These are phyloP conservation scores for Teratosphaeriaceae sp. DNA, from an alignment of 2,329 filamentous ascomycete species.

Conservation along the genomic window DNA sequence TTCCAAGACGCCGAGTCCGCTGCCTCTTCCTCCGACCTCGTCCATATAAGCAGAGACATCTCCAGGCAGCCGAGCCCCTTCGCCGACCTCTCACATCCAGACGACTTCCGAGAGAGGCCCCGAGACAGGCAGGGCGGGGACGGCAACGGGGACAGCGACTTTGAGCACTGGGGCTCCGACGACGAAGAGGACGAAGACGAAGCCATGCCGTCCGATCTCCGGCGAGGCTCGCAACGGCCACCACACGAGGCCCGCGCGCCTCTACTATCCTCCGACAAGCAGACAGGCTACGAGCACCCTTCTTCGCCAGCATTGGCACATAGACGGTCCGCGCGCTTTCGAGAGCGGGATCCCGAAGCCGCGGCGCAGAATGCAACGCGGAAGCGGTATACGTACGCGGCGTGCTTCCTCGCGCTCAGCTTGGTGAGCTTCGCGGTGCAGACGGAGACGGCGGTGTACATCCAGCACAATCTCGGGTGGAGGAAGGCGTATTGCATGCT, in stretches of 20 bases:
- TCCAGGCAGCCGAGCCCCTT: conserved; percentile 28
- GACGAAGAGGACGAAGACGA: conserved; percentile 26
- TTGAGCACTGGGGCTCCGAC: conserved; percentile 41
- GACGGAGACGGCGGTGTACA: conserved; percentile 92
- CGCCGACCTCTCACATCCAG: conserved; percentile 20
- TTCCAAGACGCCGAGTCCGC: conserved; percentile 14
- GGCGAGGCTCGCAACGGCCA: conserved; percentile 23
- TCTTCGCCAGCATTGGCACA: conserved; percentile 41
- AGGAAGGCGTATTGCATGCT: conserved; percentile 99
- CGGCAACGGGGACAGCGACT: conserved; percentile 29
- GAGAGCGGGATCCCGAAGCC: conserved; percentile 67
- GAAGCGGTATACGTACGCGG: conserved; percentile 81
- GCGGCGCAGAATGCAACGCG: conserved; percentile 58
- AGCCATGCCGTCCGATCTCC: conserved; percentile 45
- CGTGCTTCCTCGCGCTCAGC: conserved; percentile 73
- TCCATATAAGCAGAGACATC: conserved; percentile 22
- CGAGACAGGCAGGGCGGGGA: not conserved
- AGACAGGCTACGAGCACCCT: conserved; percentile 31
- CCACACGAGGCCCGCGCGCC: conserved; percentile 37
- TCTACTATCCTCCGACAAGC: conserved; percentile 42
- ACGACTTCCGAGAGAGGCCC: conserved; percentile 20
- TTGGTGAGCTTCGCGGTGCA: conserved; percentile 86
- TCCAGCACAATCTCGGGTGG: conserved; percentile 88
- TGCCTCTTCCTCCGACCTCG: conserved; percentile 22
- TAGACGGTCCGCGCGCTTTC: conserved; percentile 56